phyloP scores from a whole-genome alignment of 192 early-diverging fungal genomes.

The Coemansia brasiliensis region DNA sequence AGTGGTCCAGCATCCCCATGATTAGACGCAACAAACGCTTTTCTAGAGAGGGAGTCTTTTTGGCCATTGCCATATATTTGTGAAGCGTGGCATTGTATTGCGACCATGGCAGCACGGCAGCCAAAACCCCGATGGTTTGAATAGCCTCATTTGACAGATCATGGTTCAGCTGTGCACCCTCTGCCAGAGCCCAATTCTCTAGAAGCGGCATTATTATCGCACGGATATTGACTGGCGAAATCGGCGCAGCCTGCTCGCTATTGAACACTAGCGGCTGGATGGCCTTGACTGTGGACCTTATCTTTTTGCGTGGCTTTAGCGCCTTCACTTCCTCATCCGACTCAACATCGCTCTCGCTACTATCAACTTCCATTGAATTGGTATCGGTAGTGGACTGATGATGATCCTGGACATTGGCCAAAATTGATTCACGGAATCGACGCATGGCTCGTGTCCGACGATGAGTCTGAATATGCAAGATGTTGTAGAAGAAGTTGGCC shows the following conservation, averaged over 20 bases:
- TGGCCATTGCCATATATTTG: constrained; percentile 67
- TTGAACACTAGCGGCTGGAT: constrained; percentile 28
- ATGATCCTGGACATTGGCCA: constrained; percentile 7
- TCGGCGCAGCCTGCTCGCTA: constrained; percentile 18
- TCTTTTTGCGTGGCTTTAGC: background rate
- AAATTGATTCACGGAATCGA: constrained; percentile 61
- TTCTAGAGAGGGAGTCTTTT: constrained; percentile 68
- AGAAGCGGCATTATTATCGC: constrained; percentile 76
- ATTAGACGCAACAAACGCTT: constrained; percentile 82
- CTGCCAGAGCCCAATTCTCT: constrained; percentile 84
- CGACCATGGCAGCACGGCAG: constrained; percentile 75
- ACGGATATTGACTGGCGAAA: constrained; percentile 42
- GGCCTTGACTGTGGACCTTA: background rate
- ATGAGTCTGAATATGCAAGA: constrained; percentile 94
- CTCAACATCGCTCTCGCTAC: constrained; percentile 1
- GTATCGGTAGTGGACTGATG: background rate
- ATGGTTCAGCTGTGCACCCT: constrained; percentile 64
- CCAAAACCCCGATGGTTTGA: constrained; percentile 68
- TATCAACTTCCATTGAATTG: constrained; percentile 38
- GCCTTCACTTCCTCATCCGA: constrained; percentile 5
- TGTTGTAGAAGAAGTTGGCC: constrained; percentile 92
- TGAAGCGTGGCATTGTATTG: constrained; percentile 79
- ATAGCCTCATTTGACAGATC: constrained; percentile 85
- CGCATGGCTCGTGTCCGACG: constrained; percentile 82
- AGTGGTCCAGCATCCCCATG: constrained; percentile 79